Evolutionary conservation across 768 basidiomycete genomes (phyloP), one percentile per base, ranked within the genome.

Genomic region (Lactarius sanguifluus): DNA sequence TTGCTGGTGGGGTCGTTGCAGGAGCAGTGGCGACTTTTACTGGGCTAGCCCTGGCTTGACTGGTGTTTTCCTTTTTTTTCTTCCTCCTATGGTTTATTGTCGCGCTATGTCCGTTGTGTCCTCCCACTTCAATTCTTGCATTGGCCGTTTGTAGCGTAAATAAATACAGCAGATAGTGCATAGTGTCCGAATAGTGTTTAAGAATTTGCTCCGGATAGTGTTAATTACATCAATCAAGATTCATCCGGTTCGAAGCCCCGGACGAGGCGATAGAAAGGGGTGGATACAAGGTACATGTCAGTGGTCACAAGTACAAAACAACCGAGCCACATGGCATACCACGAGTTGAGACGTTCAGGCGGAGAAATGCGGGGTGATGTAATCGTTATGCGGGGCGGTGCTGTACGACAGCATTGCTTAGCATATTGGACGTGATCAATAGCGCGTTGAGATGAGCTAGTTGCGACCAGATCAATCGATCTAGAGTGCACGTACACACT

Each of bases 21-120:
- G 70, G 70, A 30, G 70, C 70, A 36, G 68, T 71, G 23, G 70
- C 68, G 18, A 71, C 70, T 6, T 66, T 71, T 40, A 66, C 70
- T 6, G 70, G 70, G 28, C 52, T 71, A 13, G 70, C 68, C n/a
- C 25, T 70, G 20, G 50, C 68, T 12, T 71, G 54, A 71, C 1
- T 40, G 6, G 5, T 18, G 7, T 25, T 36, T 23, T 20, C 23
- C 34, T 36, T 62, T 45, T 61, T n/a, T n/a, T 16, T 32, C 3
- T 32, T n/a, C 23, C 30, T 57, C 30, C 7, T n/a, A 34, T 23
- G 30, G 36, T 41, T 65, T 59, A 66, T 68, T 16, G 18, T 57
- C 56, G 38, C 56, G 40, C 47, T 25, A 13, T 47, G 43, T 52
- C 40, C 56, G 23, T 30, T 25, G n/a, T 30, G 55, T 34, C 40